These are phyloP conservation scores for Picea abies DNA, from an alignment of 83 land plant species.

Conservation along the genomic window DNA sequence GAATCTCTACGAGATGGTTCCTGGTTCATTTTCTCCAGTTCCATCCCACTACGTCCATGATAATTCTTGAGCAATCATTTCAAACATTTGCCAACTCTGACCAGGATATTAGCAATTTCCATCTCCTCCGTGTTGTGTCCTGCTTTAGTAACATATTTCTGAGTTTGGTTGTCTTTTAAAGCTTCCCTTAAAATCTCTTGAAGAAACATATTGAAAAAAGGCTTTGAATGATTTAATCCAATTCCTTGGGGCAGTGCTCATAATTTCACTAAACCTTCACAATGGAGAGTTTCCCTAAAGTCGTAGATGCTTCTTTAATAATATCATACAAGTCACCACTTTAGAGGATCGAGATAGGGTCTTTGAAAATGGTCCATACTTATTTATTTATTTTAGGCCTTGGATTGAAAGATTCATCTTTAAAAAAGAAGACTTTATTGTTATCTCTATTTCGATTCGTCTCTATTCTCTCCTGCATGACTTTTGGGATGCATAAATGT, in stretches of 20 bases:
- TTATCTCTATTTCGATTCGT: too few relatives aligned
- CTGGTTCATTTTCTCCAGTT: too few relatives aligned
- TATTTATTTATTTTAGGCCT: too few relatives aligned
- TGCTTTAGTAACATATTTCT: neutral
- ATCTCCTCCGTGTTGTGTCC: constrained; percentile 21
- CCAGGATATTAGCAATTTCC: constrained; percentile 40
- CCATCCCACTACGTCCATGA: too few relatives aligned
- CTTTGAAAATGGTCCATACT: too few relatives aligned
- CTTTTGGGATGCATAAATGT: too few relatives aligned
- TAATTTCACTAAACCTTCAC: constrained; percentile 93
- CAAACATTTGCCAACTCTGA: constrained; percentile 25
- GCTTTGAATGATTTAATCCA: neutral
- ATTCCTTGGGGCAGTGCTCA: constrained; percentile 46
- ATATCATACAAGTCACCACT: constrained; percentile 80
- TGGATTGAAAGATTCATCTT: too few relatives aligned
- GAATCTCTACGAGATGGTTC: too few relatives aligned
- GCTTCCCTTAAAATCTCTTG: constrained; percentile 40
- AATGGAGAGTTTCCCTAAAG: constrained; percentile 92
- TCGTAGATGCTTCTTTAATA: constrained; percentile 79
- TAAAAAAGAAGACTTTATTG: too few relatives aligned
- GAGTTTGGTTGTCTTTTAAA: constrained; percentile 13
- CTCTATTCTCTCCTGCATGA: too few relatives aligned
- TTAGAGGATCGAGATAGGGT: too few relatives aligned
- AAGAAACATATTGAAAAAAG: constrained; percentile 52
- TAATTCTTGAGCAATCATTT: too few relatives aligned